Conservation (phyloP, 2,329 filamentous ascomycete species). For the Monosporascus sp. region DNA sequence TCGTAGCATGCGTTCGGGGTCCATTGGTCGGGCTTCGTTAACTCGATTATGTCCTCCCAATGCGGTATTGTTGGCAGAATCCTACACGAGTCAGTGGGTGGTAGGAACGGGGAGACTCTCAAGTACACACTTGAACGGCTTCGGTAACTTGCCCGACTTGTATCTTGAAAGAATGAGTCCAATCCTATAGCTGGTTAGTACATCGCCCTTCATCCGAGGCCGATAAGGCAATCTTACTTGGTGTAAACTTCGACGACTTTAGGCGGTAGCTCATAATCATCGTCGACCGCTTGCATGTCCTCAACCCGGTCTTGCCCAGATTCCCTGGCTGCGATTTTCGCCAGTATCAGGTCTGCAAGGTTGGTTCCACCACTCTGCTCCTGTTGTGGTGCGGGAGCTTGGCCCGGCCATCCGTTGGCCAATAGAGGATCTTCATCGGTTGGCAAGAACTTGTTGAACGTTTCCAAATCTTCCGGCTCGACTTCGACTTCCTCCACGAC, state of each 20-base stretch:
- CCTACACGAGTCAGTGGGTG: background rate
- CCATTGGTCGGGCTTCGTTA: slow-evolving; percentile 71
- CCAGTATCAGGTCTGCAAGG: slow-evolving; percentile 84
- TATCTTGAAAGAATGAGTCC: slow-evolving; percentile 86
- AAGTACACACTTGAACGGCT: slow-evolving; percentile 70
- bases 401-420: slow-evolving; percentile 54
- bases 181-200: slow-evolving; percentile 46
- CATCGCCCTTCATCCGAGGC: background rate
- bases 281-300: slow-evolving; percentile 59
- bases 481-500: slow-evolving; percentile 70
- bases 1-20: slow-evolving; percentile 79
- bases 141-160: slow-evolving; percentile 93
- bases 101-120: background rate
- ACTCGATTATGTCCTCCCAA: slow-evolving; percentile 81
- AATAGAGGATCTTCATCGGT: slow-evolving; percentile 66
- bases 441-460: slow-evolving; percentile 86
- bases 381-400: slow-evolving; percentile 36
- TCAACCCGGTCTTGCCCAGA: slow-evolving; percentile 49
- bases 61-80: slow-evolving; percentile 87
- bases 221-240: slow-evolving; percentile 51
- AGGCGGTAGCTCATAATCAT: slow-evolving; percentile 78
- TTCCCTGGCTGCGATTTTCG: slow-evolving; percentile 91
- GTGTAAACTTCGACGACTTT: slow-evolving; percentile 94
- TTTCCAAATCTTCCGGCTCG: slow-evolving; percentile 81
- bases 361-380: slow-evolving; percentile 59